Base-by-base conservation (phyloP, 371 early-diverging fungal species). In the Mucor piriformis region DNA sequence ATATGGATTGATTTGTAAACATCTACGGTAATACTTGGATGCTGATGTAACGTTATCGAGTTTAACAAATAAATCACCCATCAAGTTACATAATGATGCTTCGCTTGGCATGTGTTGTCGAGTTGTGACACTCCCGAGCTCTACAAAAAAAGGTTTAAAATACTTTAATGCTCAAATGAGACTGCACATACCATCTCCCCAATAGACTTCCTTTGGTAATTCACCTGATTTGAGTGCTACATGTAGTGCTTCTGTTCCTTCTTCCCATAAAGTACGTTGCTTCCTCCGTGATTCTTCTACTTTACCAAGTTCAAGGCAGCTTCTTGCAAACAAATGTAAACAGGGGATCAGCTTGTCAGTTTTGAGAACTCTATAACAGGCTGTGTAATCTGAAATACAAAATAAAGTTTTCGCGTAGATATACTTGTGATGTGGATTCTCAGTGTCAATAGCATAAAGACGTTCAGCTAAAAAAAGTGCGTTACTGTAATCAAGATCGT, bases 401-500 rank as follows among this genome's bases (percentile, higher is more conserved):
- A 63, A 76, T 4, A 76, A 59, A 49, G 74, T 76, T 34, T 68
- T 69, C 15, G 77, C 83, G 56, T 81, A 72, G 15, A 81, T 29
- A 32, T 69, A 76, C 15, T 52, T 44, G 51, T 76, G 74, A n/a
- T 73, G 69, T 12, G 71, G 57, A 44, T 76, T 70, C 2, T 37
- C 47, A 10, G 61, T 64, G 44, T 83, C 76, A n/a, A 76, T 64
- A 12, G 80, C 78, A 35, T 69, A 72, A 1, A 83, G 61, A 37
- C 83, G 69, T 53, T 83, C 83, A 11, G 81, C 66, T 16, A 83
- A 56, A 23, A 76, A 46, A 6, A 76, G 57, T 3, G 80, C 83
- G 42, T 81, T 78, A 2, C 48, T 49, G 27, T 72, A 73, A 13
- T 80, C 70, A 4, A 68, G 53, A 53, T 81, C 74, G 40, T 83